phyloP scores from a whole-genome alignment of 768 basidiomycete species.

The Serendipita vermifera region DNA sequence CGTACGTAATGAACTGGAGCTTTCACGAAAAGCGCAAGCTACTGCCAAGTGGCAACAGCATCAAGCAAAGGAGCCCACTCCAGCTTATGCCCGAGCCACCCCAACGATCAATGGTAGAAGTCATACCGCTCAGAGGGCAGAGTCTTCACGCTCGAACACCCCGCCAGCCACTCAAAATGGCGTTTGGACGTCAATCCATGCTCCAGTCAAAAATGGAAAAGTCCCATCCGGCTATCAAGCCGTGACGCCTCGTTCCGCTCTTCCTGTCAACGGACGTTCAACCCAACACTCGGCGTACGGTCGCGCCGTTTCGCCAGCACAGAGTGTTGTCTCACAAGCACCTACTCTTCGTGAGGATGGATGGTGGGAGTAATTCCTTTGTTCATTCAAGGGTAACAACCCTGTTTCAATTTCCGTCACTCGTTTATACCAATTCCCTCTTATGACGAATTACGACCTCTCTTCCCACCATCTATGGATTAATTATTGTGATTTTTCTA shows the following conservation, averaged over 20 bases:
- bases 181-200: slow-evolving; percentile 12
- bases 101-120: slow-evolving; percentile 3
- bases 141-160: neutral
- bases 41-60: slow-evolving; percentile 2
- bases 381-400: too few species aligned
- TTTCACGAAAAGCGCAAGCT: neutral
- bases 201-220: neutral
- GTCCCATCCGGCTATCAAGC: neutral
- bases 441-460: neutral
- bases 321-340: slow-evolving; percentile 53
- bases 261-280: neutral
- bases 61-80: neutral
- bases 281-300: neutral
- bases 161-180: slow-evolving; percentile 8
- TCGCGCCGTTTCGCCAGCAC: slow-evolving; percentile 49
- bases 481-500: neutral
- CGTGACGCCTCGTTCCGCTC: neutral
- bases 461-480: neutral
- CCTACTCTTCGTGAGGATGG: slow-evolving; percentile 63
- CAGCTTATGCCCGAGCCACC: neutral
- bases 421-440: neutral
- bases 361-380: slow-evolving; percentile 52
- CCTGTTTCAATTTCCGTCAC: neutral
- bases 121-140: neutral
- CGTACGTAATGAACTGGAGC: neutral